Evolutionary conservation across 352 stramenopile species (phyloP).

Genomic region (Pythium coloratum): DNA sequence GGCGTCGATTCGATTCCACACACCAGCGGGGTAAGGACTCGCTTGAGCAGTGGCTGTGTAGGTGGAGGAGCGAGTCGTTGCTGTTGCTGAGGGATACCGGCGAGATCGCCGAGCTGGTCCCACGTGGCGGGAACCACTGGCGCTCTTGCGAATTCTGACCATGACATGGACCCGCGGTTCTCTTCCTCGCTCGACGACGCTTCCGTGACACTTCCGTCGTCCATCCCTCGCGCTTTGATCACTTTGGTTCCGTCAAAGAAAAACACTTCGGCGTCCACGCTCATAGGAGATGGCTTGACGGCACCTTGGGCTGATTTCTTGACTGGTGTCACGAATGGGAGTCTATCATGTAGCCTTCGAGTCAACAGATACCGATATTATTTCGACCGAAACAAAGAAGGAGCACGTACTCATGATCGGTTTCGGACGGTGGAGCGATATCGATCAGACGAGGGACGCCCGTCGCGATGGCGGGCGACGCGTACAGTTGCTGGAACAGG

Average conservation of each 20-base stretch:
- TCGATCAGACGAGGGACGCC: slow-evolving; percentile 17
- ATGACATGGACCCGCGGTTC: slow-evolving; percentile 12
- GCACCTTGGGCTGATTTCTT: background rate
- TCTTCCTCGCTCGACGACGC: slow-evolving; percentile 21
- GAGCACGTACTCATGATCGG: background rate
- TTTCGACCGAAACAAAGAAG: background rate
- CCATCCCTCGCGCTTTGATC: slow-evolving; percentile 13
- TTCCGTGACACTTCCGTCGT: slow-evolving; percentile 20
- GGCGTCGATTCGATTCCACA: background rate
- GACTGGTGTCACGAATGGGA: background rate
- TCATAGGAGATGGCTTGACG: background rate
- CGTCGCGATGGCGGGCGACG: background rate
- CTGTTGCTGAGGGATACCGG: background rate
- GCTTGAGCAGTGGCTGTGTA: background rate
- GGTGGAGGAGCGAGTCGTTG: background rate
- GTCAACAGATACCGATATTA: background rate
- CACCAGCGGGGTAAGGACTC: background rate
- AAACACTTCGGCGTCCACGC: slow-evolving; percentile 31
- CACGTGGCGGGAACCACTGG: slow-evolving; percentile 11
- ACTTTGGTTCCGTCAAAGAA: slow-evolving; percentile 43
- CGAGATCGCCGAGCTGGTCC: slow-evolving; percentile 17
- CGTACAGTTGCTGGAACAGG: slow-evolving; percentile 10
- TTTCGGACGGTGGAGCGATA: background rate
- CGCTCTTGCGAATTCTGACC: background rate
- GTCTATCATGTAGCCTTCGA: background rate